These are phyloP conservation scores for Arthrinium puccinioides DNA, from an alignment of 2,329 filamentous ascomycete genomes.

Conservation along the genomic window DNA sequence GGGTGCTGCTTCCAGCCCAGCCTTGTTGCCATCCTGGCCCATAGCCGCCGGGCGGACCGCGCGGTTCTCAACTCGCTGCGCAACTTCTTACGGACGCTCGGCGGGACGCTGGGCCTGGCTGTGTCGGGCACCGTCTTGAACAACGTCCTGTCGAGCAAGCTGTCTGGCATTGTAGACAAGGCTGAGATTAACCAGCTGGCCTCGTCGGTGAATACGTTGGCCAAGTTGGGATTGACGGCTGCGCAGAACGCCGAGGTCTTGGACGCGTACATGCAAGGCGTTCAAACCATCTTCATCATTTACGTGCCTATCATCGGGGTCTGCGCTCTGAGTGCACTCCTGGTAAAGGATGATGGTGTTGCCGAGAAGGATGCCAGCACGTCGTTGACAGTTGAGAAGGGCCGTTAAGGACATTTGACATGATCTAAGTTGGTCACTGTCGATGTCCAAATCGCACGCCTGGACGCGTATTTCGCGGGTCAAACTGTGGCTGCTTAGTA, in stretches of 20 bases:
- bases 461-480: too few species aligned
- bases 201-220: not conserved
- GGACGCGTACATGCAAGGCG: not conserved
- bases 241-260: not conserved
- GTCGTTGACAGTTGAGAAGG: not conserved
- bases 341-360: not conserved
- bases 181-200: not conserved
- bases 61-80: not conserved
- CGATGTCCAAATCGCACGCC: too few species aligned
- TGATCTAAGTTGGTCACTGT: too few species aligned
- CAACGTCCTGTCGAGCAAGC: not conserved
- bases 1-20: not conserved
- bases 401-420: too few species aligned
- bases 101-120: not conserved
- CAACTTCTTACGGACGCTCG: not conserved
- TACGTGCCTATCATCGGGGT: not conserved
- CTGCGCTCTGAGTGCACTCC: not conserved
- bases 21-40: not conserved
- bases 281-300: not conserved
- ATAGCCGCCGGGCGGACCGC: not conserved
- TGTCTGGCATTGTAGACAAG: not conserved
- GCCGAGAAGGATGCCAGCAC: not conserved
- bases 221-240: not conserved
- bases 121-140: not conserved
- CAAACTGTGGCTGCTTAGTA: too few species aligned